Conservation (phyloP, 495 filamentous ascomycete species). For the Daldinia grandis region DNA sequence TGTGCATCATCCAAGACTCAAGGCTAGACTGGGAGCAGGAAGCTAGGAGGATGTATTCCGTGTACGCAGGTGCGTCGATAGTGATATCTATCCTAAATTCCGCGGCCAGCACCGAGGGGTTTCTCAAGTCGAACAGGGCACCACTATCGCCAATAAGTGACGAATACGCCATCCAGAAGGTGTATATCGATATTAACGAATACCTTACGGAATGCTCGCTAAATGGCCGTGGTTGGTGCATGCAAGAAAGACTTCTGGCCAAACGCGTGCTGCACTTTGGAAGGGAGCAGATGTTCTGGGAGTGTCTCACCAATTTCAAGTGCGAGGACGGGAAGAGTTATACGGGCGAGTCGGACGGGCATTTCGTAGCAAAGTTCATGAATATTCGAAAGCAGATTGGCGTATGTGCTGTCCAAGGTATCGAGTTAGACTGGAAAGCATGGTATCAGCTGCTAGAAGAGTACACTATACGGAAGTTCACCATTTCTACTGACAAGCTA, state of each 20-base stretch:
- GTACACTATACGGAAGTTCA: conserved; percentile 36
- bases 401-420: conserved; percentile 2
- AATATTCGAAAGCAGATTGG: conserved; percentile 25
- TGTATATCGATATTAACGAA: conserved; percentile 23
- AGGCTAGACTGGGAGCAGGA: conserved; percentile 36
- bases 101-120: conserved; percentile 17
- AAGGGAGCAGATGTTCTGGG: conserved; percentile 39
- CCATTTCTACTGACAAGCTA: conserved; percentile 35
- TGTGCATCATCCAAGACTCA: conserved; percentile 48
- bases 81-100: conserved; percentile 37
- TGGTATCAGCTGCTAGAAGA: conserved; percentile 42
- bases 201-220: conserved; percentile 40
- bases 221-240: conserved; percentile 31
- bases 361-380: conserved; percentile 28
- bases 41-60: conserved; percentile 35
- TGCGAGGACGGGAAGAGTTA: conserved; percentile 22
- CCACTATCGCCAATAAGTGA: conserved; percentile 10
- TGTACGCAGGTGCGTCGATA: conserved; percentile 35
- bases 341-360: conserved; percentile 10
- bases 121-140: conserved; percentile 24
- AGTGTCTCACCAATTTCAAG: conserved; percentile 24
- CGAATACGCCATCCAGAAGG: conserved; percentile 31
- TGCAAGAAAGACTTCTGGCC: conserved; percentile 38
- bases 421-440: conserved; percentile 9
- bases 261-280: conserved; percentile 29